Percentiles rank a stretch among this genome's conserved stretches.
phyloP scores from a whole-genome alignment of 176 grass and related monocot genomes.

The Coix lacrymajobi region DNA sequence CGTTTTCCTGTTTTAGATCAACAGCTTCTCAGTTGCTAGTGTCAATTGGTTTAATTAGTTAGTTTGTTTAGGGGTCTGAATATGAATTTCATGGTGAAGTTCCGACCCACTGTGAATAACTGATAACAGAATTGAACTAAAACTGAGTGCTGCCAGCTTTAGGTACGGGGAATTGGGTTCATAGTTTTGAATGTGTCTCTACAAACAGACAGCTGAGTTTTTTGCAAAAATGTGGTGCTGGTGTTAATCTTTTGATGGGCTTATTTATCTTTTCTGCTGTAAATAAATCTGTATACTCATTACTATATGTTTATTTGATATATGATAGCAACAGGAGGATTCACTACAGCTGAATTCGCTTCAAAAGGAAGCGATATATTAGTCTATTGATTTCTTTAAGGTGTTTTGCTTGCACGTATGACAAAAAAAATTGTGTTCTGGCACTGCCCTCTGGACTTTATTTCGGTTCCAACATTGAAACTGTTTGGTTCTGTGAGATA shows the following conservation, averaged over 20 bases:
- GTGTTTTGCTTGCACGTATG: not conserved
- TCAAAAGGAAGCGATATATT: not conserved
- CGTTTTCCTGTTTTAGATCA: not conserved
- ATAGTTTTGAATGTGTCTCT: not conserved
- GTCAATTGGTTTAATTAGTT: not conserved
- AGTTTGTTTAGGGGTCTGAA: not conserved
- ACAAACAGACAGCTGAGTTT: not conserved
- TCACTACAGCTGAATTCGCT: not conserved
- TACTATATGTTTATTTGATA: not conserved
- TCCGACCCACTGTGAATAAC: not conserved
- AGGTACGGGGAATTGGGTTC: not conserved
- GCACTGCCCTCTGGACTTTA: not conserved
- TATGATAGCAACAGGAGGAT: not conserved
- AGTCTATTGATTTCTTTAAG: not conserved
- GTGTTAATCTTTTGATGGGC: too few species aligned
- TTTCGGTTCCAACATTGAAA: not conserved
- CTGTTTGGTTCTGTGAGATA: conserved; percentile 7
- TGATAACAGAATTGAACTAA: not conserved
- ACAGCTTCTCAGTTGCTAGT: not conserved
- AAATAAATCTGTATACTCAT: not conserved
- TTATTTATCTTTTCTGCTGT: not conserved
- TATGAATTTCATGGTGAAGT: not conserved
- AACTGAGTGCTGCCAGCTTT: not conserved
- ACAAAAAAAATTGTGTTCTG: not conserved
- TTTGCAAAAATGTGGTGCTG: not conserved